These are phyloP conservation scores for Akanthomyces uredinophilus DNA, from an alignment of 2,329 filamentous ascomycete species.

Conservation along the genomic window DNA sequence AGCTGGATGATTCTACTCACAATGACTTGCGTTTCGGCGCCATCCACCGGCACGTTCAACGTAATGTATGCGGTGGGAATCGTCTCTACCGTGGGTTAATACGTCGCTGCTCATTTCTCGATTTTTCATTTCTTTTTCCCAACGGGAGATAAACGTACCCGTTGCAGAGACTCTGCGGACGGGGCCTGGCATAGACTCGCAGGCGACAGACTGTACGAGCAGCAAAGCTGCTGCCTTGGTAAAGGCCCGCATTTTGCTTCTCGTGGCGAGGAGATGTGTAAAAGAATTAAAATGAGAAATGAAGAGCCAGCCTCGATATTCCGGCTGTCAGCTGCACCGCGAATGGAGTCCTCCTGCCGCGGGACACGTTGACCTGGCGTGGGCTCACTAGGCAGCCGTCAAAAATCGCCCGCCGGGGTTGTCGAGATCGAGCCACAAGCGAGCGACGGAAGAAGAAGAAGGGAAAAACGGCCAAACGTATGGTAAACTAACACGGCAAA, in stretches of 20 bases:
- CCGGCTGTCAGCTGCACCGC: not conserved
- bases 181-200: not conserved
- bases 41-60: conserved; percentile 20
- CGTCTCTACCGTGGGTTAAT: conserved; percentile 13
- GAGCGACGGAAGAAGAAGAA: not conserved
- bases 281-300: not conserved
- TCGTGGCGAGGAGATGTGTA: not conserved
- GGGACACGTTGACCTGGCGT: not conserved
- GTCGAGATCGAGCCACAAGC: not conserved
- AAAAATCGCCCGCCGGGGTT: not conserved
- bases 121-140: not conserved
- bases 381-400: not conserved
- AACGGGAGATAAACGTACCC: not conserved
- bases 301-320: not conserved
- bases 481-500: too few relatives aligned
- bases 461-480: not conserved
- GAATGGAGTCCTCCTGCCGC: not conserved
- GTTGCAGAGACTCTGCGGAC: conserved; percentile 2
- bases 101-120: not conserved
- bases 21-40: conserved; percentile 19
- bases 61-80: conserved; percentile 22
- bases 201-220: conserved; percentile 18
- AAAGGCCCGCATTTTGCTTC: conserved; percentile 24
- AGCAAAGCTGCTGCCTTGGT: conserved; percentile 24
- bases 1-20: conserved; percentile 16